Evolutionary conservation across 768 basidiomycete species (phyloP).

Genomic region (Leccinum longicurvipes): DNA sequence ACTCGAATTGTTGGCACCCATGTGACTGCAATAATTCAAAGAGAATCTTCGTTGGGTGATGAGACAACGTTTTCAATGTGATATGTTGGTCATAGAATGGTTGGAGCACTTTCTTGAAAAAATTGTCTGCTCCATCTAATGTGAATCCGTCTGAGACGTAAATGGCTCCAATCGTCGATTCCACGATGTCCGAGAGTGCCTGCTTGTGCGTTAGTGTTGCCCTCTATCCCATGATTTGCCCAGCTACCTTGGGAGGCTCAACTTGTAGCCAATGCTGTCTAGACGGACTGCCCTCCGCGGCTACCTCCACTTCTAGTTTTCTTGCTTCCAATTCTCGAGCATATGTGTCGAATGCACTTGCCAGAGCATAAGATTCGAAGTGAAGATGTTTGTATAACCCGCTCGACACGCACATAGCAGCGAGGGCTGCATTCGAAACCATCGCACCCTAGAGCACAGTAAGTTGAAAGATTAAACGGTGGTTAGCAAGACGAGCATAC

Average conservation of each 20-base stretch:
- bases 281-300: conserved; percentile 46
- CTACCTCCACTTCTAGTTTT: conserved; percentile 48
- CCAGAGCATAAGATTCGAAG: conserved; percentile 53
- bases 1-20: conserved; percentile 64
- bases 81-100: conserved; percentile 81
- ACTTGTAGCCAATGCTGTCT: conserved; percentile 79
- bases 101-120: conserved; percentile 66
- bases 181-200: conserved; percentile 77
- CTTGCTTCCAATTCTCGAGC: conserved; percentile 42
- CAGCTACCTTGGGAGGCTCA: conserved; percentile 70
- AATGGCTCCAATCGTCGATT: conserved; percentile 75
- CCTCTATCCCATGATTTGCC: background rate
- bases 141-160: conserved; percentile 75
- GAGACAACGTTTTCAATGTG: conserved; percentile 65
- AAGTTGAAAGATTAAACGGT: background rate
- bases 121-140: conserved; percentile 52
- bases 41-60: conserved; percentile 74
- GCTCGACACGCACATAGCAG: conserved; percentile 68
- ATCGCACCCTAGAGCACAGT: conserved; percentile 61
- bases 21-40: conserved; percentile 71
- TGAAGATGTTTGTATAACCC: conserved; percentile 63
- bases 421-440: conserved; percentile 79
- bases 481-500: conserved; percentile 30
- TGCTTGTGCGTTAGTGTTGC: conserved; percentile 27
- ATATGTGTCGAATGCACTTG: conserved; percentile 52